Conservation (phyloP, 495 filamentous ascomycete genomes). For the Podospora pseudoanserina region DNA sequence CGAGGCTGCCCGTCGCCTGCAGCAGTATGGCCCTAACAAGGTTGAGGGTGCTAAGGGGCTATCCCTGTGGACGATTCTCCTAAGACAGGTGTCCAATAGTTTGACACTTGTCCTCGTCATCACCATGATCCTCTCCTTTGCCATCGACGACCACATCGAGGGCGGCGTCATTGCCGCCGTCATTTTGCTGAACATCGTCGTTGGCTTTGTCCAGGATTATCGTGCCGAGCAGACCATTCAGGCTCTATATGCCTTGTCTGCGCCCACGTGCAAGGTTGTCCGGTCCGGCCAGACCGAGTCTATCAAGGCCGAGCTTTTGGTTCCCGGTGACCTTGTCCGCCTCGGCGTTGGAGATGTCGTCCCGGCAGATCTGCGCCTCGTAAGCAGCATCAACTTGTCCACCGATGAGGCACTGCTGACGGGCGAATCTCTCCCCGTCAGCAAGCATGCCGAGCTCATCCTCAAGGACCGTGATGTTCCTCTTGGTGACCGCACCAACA, state of each 20-base stretch:
- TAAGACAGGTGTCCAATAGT: constrained; percentile 55
- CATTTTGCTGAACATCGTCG: constrained; percentile 74
- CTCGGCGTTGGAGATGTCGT: constrained; percentile 79
- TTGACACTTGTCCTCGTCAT: constrained; percentile 62
- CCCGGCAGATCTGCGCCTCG: constrained; percentile 70
- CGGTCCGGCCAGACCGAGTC: constrained; percentile 61
- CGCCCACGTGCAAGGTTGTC: constrained; percentile 72
- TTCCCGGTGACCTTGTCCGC: constrained; percentile 75
- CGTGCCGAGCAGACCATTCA: constrained; percentile 86
- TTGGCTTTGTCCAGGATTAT: constrained; percentile 78
- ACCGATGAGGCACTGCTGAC: constrained; percentile 48
- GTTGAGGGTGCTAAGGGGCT: constrained; percentile 50
- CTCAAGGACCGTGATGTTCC: constrained; percentile 45
- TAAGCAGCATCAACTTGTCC: constrained; percentile 70
- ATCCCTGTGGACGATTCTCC: constrained; percentile 52
- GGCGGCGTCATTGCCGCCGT: constrained; percentile 79
- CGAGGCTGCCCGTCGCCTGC: constrained; percentile 45
- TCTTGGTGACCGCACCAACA: constrained; percentile 63
- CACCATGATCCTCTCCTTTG: constrained; percentile 80
- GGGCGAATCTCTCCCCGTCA: constrained; percentile 60
- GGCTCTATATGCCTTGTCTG: constrained; percentile 69
- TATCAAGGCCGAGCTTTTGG: constrained; percentile 62
- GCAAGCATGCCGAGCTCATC: constrained; percentile 37
- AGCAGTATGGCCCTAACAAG: constrained; percentile 48
- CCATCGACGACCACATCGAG: constrained; percentile 76